Conservation (phyloP, 2,329 filamentous ascomycete species). For the Fusarium austroafricanum region DNA sequence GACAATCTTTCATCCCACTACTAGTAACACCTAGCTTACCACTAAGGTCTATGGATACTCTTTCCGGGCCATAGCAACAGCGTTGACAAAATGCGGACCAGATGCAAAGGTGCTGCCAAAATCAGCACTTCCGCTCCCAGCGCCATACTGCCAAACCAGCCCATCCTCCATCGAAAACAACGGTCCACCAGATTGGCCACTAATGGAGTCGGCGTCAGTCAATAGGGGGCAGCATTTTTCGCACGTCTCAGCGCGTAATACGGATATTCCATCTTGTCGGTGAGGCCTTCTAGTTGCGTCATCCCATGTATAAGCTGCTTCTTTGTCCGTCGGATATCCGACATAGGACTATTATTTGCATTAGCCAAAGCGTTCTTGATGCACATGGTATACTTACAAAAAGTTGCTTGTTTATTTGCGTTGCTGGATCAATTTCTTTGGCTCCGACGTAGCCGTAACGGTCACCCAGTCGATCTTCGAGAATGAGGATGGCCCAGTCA, state of each 20-base stretch:
- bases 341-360: neutral
- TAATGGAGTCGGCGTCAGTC: constrained; percentile 4
- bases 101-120: neutral
- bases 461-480: constrained; percentile 13
- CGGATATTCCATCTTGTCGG: constrained; percentile 3
- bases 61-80: neutral
- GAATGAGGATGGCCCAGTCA: constrained; percentile 22
- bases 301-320: accelerated
- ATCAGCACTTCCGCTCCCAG: neutral
- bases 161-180: constrained; percentile 2
- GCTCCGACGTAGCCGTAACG: constrained; percentile 7
- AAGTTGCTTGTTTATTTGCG: neutral
- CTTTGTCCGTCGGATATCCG: neutral
- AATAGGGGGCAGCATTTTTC: neutral
- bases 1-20: too few species aligned
- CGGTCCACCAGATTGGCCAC: constrained; percentile 21
- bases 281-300: neutral
- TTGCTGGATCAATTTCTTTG: neutral
- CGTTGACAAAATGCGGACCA: neutral
- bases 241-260: neutral
- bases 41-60: too few species aligned
- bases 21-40: too few species aligned
- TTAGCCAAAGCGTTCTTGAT: neutral
- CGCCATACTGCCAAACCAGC: constrained; percentile 2
- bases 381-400: constrained; percentile 1